A percentile compares a stretch with the other conserved stretches of the same genome.
Conservation (phyloP, 1,284 basidiomycete genomes). For the Cutaneotrichosporon spelunceum region DNA sequence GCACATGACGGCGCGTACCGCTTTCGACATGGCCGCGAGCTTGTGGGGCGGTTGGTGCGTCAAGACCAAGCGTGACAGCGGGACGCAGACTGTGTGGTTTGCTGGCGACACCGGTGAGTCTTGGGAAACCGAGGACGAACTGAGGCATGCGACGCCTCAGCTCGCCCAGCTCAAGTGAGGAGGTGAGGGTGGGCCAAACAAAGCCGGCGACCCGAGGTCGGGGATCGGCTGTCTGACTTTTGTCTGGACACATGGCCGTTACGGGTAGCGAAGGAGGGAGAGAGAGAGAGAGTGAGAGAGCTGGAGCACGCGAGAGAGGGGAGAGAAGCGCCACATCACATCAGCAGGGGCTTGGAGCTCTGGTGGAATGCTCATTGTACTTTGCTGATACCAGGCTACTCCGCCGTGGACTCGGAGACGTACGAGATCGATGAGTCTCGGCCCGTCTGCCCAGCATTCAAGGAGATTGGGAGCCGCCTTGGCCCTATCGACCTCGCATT, state of each 20-base stretch:
- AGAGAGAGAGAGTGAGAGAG: too few species aligned
- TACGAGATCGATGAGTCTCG: constrained; percentile 44
- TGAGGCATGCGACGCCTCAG: background rate
- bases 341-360: too few species aligned
- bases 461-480: constrained; percentile 49
- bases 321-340: too few species aligned
- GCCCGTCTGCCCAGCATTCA: constrained; percentile 47
- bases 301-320: too few species aligned
- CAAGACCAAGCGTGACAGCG: constrained; percentile 31
- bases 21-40: constrained; percentile 57
- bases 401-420: constrained; percentile 54
- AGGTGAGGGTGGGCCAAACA: too few species aligned
- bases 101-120: constrained; percentile 67
- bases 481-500: constrained; percentile 60
- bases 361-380: background rate
- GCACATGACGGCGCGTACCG: constrained; percentile 57
- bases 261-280: too few species aligned
- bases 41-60: constrained; percentile 65
- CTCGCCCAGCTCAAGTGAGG: too few species aligned
- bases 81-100: constrained; percentile 57
- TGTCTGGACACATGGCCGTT: too few species aligned
- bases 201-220: too few species aligned
- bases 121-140: constrained; percentile 19
- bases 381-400: constrained; percentile 34
- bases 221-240: too few species aligned